Evolutionary conservation across 768 basidiomycete species (phyloP).

Genomic region (Leccinellum rugosiceps): DNA sequence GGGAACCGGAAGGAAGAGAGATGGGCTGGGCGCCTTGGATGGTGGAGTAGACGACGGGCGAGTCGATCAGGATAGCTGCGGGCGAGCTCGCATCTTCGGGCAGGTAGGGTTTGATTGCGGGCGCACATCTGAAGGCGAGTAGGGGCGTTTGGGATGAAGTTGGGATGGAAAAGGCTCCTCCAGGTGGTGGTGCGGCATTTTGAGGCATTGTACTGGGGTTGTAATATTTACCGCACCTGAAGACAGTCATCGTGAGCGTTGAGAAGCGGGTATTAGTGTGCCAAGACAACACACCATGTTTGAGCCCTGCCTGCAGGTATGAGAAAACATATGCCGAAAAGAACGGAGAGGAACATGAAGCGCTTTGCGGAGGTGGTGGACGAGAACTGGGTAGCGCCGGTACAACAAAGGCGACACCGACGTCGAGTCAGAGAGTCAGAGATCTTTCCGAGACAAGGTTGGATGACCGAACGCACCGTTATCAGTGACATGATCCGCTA

Average conservation of each 20-base stretch:
- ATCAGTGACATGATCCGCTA: not conserved
- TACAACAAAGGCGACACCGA: not conserved
- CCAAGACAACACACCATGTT: constrained; percentile 25
- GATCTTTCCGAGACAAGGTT: not conserved
- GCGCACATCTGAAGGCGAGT: constrained; percentile 55
- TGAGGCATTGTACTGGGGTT: constrained; percentile 38
- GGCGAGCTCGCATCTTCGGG: constrained; percentile 45
- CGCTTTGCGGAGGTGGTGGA: constrained; percentile 4
- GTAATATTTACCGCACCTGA: constrained; percentile 51
- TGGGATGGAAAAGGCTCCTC: constrained; percentile 45
- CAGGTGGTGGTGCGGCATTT: constrained; percentile 40
- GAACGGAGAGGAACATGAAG: constrained; percentile 5
- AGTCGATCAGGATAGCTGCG: constrained; percentile 50
- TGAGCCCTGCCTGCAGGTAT: constrained; percentile 18
- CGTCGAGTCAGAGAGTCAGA: not conserved
- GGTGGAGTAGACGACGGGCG: constrained; percentile 44
- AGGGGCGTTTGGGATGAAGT: constrained; percentile 38
- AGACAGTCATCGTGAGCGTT: not conserved
- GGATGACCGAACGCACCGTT: constrained; percentile 3
- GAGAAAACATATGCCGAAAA: constrained; percentile 15
- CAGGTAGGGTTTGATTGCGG: constrained; percentile 57
- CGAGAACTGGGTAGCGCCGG: no score
- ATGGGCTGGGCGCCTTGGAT: constrained; percentile 46
- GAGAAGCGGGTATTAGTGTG: not conserved
- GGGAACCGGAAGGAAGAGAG: constrained; percentile 27